Conservation (phyloP, 23 red algal genomes). For the Gracilaria vermiculophylla region DNA sequence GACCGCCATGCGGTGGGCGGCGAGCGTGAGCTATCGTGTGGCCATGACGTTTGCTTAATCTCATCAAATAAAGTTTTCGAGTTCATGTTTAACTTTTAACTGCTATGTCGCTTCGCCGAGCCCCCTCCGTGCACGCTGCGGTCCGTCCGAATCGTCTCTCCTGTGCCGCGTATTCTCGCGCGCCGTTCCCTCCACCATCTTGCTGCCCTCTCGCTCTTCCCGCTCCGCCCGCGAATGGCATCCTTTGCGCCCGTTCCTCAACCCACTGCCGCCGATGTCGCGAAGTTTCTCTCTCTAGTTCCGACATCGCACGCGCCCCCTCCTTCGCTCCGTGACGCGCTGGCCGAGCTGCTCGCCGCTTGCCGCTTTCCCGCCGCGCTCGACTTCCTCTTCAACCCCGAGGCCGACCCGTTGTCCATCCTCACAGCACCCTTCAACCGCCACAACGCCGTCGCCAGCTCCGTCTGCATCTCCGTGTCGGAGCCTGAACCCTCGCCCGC, state of each 20-base stretch:
- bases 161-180: too few species aligned
- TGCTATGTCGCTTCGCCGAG: too few species aligned
- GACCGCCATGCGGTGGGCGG: not conserved
- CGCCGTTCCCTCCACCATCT: not conserved
- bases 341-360: conserved; percentile 11
- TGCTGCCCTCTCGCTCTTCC: not conserved
- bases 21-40: too few species aligned
- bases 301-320: not conserved
- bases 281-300: not conserved
- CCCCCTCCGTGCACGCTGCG: too few species aligned
- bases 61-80: too few species aligned
- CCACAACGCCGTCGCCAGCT: conserved; percentile 2
- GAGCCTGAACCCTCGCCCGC: not conserved
- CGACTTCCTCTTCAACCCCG: conserved; percentile 47
- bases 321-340: not conserved
- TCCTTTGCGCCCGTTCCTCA: not conserved
- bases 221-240: not conserved
- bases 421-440: conserved; percentile 34
- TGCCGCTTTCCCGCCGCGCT: conserved; percentile 18
- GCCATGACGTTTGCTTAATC: too few species aligned
- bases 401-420: conserved; percentile 29
- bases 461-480: not conserved
- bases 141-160: too few species aligned
- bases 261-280: not conserved
- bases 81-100: too few species aligned